Evolutionary conservation across 352 stramenopile genomes (phyloP), one percentile per base, ranked within the genome.

Genomic region (Globisporangium okanoganense): DNA sequence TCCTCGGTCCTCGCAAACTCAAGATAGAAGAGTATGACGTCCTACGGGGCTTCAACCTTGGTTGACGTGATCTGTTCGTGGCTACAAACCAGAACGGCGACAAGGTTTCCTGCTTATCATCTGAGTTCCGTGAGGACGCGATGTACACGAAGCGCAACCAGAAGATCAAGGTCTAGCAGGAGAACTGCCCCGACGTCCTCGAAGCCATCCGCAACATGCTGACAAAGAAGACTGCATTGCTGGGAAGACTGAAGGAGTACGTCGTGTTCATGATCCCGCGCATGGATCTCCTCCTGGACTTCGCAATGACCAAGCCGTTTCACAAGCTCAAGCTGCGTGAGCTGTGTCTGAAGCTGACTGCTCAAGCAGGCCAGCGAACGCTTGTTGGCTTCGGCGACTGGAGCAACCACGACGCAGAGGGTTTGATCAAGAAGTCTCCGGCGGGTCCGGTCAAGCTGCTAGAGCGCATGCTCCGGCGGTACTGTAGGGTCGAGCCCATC

Each of bases 361-460:
- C 29, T 1, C 12, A 22, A 22, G n/a, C 16, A 49, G 47, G 64
- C 22, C 14, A 36, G 8, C 40, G 55, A 22, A 59, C 50, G 14
- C 20, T 67, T 4, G 41, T 71, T 25, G 65, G 60, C 13, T 71
- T 67, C 45, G 60, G 60, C 0, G 50, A 71, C 43, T 71, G 56
- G 55, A 64, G 60, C 22, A 67, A 58, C 5, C 20, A 35, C 0
- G 65, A 65, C 35, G 12, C 48, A 0, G 16, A 20, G 0, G 35
- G 58, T n/a, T 41, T 38, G 13, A 69, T 73, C 43, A 71, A 71
- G 38, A 60, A 60, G 24, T 60, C 24, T 52, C 41, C 38, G 25
- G 0, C 38, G 4, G 36, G 54, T 29, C 38, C 54, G 9, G 38
- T 60, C 14, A 60, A 60, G 54, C 38, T 16, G 16, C 51, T 60